Evolutionary conservation across 1,284 basidiomycete species (phyloP), one percentile per base, ranked within the genome.

Genomic region (Sphagnurus paluster): DNA sequence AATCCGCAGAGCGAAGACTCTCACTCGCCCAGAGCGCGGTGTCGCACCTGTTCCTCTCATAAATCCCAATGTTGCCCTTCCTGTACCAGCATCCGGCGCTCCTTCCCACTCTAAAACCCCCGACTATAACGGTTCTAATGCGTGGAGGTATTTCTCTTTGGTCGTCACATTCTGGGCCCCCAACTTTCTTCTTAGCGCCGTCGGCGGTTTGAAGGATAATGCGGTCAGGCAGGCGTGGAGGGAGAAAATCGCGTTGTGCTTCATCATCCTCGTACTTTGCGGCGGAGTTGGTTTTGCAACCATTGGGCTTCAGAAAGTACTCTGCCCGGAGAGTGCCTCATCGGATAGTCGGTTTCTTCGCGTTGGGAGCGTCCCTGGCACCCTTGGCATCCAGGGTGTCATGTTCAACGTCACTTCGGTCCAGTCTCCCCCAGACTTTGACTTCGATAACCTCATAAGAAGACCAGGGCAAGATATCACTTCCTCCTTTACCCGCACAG

Each of bases 11-110:
- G 90, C 89, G 61, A 98, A 97, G 75, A 99, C 96, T 2, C 84
- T 99, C 56, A 98, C 93, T 43, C 81, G 93, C 45, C 97, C 96
- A 57, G 96, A 99, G 73, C 85, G 96, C 48, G 82, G 90, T 64
- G 90, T 98, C 48, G 93, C 92, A 8, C 90, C 93, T 30, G 87
- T 90, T 10, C 96, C 97, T 1, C 84, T 99, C 59, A 95, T 99
- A 61, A 95, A 92, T 30, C 70, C 71, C 25, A 61, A 67, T 6
- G 53, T 60, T 19, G 43, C 63, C 40, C 53, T 59, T 29, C 48
- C 60, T 1, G 72, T 74, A 11, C 59, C 75, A 14, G 17, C 25
- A 30, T 62, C 75, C 46, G 56, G 75, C 29, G 59, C 72, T 7
- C 56, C 66, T 33, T 51, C 69, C 39, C 56, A 66, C 33, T 56